Conservation (phyloP, 2,329 filamentous ascomycete genomes). For the Fusarium guadeloupense region DNA sequence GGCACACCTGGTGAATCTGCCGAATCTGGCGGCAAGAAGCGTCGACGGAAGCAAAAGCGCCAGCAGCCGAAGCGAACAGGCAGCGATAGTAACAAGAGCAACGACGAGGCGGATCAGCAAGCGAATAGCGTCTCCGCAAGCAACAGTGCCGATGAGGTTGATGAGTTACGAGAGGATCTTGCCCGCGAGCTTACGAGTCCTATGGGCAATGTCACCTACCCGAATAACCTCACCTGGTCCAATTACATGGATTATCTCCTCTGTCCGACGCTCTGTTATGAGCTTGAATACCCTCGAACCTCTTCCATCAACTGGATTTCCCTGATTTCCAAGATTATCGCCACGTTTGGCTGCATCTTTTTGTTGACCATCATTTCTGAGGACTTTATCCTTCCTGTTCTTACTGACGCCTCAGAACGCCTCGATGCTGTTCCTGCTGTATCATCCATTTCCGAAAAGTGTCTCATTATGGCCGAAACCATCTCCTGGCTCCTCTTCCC, state of each 20-base stretch:
- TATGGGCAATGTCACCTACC: slow-evolving; percentile 89
- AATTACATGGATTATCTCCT: slow-evolving; percentile 91
- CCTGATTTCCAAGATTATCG: slow-evolving; percentile 84
- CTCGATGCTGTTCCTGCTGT: slow-evolving; percentile 55
- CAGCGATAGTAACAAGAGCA: slow-evolving; percentile 36
- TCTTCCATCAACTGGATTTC: slow-evolving; percentile 79
- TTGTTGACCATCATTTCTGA: slow-evolving; percentile 90
- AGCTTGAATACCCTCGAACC: slow-evolving; percentile 92
- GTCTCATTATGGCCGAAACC: slow-evolving; percentile 85
- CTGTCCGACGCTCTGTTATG: slow-evolving; percentile 96
- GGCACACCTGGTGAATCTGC: slow-evolving; percentile 38
- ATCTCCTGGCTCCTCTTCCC: slow-evolving; percentile 93
- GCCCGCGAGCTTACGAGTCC: slow-evolving; percentile 92
- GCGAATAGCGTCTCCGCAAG: slow-evolving; percentile 31
- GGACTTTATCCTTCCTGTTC: slow-evolving; percentile 92
- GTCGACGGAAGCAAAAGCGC: slow-evolving; percentile 31
- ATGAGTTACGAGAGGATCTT: slow-evolving; percentile 82
- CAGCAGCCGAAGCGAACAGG: slow-evolving; percentile 23
- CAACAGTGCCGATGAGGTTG: slow-evolving; percentile 60
- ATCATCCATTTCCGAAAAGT: slow-evolving; percentile 67
- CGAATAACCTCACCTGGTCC: slow-evolving; percentile 80
- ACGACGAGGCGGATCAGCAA: slow-evolving; percentile 42
- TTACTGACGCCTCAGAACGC: slow-evolving; percentile 72
- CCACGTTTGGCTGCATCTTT: slow-evolving; percentile 96
- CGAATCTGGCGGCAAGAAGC: slow-evolving; percentile 36